Base-by-base conservation (phyloP, 2,329 filamentous ascomycete genomes). In the Teratosphaeriaceae sp. region DNA sequence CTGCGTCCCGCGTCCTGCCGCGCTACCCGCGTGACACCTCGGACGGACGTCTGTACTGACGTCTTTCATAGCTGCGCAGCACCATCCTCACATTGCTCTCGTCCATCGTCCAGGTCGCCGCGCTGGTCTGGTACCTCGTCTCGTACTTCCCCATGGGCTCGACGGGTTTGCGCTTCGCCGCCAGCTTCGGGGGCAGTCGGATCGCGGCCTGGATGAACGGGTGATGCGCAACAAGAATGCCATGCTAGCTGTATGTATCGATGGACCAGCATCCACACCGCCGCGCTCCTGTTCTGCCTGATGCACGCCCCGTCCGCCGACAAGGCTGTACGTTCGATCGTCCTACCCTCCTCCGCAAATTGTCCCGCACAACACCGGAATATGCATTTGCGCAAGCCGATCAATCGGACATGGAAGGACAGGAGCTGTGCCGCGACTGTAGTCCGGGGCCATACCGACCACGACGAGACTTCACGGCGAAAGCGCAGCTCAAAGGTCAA, bases 131-230 rank as follows among this genome's bases (percentile, higher is more conserved):
- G 90, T 97, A 97, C 68, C 75, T 96, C 36, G 82, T 97, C 65
- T 94, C 87, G 68, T 98, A 98, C 66, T 97, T 97, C 59, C 92
- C 92, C 20, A 95, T 97, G 89, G 92, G 92, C 30, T 86, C 85
- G 44, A 85, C 83, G 43, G 88, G 92, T 31, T 70, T 98, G 52
- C 83, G 90, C 46, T 79, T 95, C 53, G 88, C 88, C 45, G 87
- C 88, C 33, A 81, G 80, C 2, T 92, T 95, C 61, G 92, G 90
- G 18, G 86, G 84, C 16, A 83, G 82, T 60, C 79, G 89, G 60
- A 85, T 94, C 27, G 78, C 87, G 4, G 79, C 88, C 41, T 97
- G 90, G 92, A 83, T 96, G 79, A 82, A 78, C 37, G 82, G 85
- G 46, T 95, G 50, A 54, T 9, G 30, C n/a, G 24, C 24, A 8